Evolutionary conservation across 768 basidiomycete species (phyloP), one percentile per base, ranked within the genome.

Genomic region (Termitomyces eurrhizus): DNA sequence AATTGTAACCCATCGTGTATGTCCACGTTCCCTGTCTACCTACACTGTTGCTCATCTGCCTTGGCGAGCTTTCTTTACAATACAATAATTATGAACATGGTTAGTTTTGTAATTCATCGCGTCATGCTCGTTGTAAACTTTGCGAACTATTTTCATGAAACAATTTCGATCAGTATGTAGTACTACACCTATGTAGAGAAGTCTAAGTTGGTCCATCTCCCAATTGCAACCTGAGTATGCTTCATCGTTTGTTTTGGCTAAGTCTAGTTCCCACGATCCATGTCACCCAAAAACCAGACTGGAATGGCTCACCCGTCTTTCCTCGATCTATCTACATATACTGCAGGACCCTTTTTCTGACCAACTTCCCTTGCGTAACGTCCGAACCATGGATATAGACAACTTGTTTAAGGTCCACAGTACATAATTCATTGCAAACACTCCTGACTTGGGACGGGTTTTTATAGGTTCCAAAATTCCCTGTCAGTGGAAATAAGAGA

Each of bases 401-500:
- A 75, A 77, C 52, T 69, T 84, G 44, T 83, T 84, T 75, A 82
- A 83, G 73, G 82, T 79, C 64, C 1, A 46, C 52, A 58, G 2
- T 18, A 46, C 12, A 29, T 26, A 5, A 8, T 35, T 52, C 21
- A 26, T 45, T 12, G 11, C 6, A 45, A 33, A 63, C 11, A 57
- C 37, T 18, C 52, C 37, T 58, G 51, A 54, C 52, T 56, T 14
- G 29, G 1, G 41, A 7, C 18, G 18, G 39, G 39, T 41, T 58
- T 60, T 56, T 11, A 37, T 52, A 89, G 90, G 81, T 86, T 12
- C 87, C 88, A 18, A 89, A 87, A 73, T 77, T 90, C 54, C 86
- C 89, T 4, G 67, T 73, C 1, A 77, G 85, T 14, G 81, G 83
- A 46, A 84, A 78, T 65, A 94, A 93, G 72, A 77, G 92, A 57